These are phyloP conservation scores for Nicotiana obtusifolia DNA, from an alignment of 257 asterid species.

Conservation along the genomic window DNA sequence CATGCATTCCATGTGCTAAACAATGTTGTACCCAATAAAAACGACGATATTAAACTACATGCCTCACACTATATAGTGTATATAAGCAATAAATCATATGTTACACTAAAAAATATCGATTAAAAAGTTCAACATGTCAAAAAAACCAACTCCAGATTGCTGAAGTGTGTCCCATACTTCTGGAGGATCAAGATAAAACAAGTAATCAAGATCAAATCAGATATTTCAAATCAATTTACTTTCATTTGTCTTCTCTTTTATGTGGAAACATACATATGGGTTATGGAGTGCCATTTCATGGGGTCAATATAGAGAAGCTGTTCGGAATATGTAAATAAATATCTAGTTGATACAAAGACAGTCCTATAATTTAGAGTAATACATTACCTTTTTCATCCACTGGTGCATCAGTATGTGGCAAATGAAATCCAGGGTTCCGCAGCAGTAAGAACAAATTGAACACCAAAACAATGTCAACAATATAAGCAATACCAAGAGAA, in stretches of 20 bases:
- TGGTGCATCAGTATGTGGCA: background rate
- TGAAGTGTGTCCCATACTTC: background rate
- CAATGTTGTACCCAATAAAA: background rate
- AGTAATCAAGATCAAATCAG: background rate
- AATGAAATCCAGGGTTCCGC: background rate
- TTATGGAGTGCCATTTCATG: background rate
- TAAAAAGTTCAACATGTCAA: background rate
- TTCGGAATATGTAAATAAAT: background rate
- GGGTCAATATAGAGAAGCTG: background rate
- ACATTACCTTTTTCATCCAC: constrained; percentile 29
- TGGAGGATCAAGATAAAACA: background rate
- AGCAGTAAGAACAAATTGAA: background rate
- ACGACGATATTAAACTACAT: too few relatives aligned
- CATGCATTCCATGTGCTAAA: background rate
- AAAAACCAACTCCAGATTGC: background rate
- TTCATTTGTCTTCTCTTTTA: background rate
- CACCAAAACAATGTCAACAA: background rate
- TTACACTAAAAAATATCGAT: too few relatives aligned
- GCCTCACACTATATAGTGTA: background rate
- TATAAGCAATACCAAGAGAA: background rate
- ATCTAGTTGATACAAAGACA: background rate
- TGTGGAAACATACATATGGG: background rate
- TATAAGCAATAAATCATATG: background rate
- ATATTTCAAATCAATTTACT: background rate
- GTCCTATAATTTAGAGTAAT: background rate